Evolutionary conservation across 768 basidiomycete species (phyloP).

Genomic region (Mrakia hoshinonis): DNA sequence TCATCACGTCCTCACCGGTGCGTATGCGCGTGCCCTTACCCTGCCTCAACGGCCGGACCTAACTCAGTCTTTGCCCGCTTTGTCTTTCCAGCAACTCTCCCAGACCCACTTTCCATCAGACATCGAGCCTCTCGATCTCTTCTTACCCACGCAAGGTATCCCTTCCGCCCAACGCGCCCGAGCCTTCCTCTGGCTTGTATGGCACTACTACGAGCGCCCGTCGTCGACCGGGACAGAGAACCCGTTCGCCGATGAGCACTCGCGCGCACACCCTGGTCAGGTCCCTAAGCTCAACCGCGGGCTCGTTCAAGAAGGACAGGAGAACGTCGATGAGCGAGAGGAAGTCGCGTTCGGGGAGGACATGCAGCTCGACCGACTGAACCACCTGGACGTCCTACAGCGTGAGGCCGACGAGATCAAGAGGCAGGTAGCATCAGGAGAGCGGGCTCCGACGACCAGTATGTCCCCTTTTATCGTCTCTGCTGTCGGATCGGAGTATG

Average conservation of each 20-base stretch:
- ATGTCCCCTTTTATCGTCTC: not conserved
- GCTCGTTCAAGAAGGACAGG: constrained; percentile 58
- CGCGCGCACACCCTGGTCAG: constrained; percentile 49
- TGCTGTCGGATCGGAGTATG: not conserved
- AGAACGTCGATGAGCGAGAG: constrained; percentile 45
- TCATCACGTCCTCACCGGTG: constrained; percentile 62
- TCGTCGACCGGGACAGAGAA: constrained; percentile 46
- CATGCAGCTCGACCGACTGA: constrained; percentile 18
- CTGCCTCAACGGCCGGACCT: not conserved
- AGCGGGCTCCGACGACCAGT: not conserved
- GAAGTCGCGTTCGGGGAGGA: constrained; percentile 9
- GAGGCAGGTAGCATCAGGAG: constrained; percentile 3
- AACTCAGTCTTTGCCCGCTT: not conserved
- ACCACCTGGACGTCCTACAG: not conserved
- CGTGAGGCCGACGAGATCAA: not conserved
- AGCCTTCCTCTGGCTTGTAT: constrained; percentile 76
- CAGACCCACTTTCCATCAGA: constrained; percentile 62
- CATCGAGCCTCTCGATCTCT: constrained; percentile 62
- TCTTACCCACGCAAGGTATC: constrained; percentile 59
- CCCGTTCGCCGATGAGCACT: constrained; percentile 65
- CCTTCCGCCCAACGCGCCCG: constrained; percentile 64
- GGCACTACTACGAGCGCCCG: constrained; percentile 66
- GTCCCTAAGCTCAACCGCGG: constrained; percentile 63
- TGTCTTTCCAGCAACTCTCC: constrained; percentile 33
- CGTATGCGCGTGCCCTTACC: constrained; percentile 44